Base-by-base conservation (phyloP, 2,329 filamentous ascomycete genomes). In the Trichoderma breve region DNA sequence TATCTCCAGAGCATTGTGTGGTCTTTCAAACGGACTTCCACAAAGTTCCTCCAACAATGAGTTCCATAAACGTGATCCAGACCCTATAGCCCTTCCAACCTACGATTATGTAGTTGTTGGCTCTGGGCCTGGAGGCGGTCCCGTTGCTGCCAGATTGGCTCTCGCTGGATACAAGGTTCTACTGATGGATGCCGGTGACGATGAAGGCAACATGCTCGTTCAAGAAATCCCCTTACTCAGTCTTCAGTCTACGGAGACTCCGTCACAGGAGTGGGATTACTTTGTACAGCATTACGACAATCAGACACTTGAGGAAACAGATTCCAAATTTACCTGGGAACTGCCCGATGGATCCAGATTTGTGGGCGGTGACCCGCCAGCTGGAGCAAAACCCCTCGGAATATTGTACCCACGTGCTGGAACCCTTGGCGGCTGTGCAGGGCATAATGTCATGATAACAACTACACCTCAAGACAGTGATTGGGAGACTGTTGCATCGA, bases 181-280 rank as follows among this genome's bases (percentile, higher is more conserved):
- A 8, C 82, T 91, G 11, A 85, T 91, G 66, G 89, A 91, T 74
- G 89, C 88, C 7, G 89, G 88, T 62, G 86, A 88, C 71, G 89
- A 91, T 74, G 84, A 89, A 74, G 85, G 84, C 51, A 81, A 60
- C 62, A 77, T 78, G 26, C 78, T 82, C 72, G 85, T 2, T 79
- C 84, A 34, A 90, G 90, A 76, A 86, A 84, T 28, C 73, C 55
- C 55, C 14, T 4, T n/a, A 2, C 30, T 32, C 73, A 39, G 3
- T 39, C 36, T 39, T 39, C 6, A 39, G 36, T 39, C 36, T 18
- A 39, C 36, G 6, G 36, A 39, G 36, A 6, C 1, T 39, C 14
- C 36, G 6, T 4, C 6, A 18, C 36, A 39, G 36, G 36, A 39
- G 36, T 39, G 36, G 36, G 36, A 39, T 39, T 39, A 39, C 36